A percentile compares a stretch with the other conserved stretches of the same genome.
phyloP scores from a whole-genome alignment of 1,139 yeast species.

The Nematodospora anomalae region DNA sequence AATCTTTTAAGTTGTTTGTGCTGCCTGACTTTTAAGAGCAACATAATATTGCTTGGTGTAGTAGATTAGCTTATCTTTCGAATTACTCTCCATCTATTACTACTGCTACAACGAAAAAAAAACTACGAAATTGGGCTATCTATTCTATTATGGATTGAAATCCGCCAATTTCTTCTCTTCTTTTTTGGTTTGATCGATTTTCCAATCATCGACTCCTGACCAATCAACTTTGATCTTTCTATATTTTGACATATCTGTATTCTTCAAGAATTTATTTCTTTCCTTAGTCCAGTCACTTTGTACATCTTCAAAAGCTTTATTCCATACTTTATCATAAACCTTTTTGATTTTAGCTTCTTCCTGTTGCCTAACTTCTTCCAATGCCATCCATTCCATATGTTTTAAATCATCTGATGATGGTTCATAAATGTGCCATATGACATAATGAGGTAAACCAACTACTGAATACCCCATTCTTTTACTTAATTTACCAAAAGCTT shows the following conservation, averaged over 20 bases:
- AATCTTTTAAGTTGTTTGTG: no score
- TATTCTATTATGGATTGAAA: constrained; percentile 33
- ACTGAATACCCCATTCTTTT: constrained; percentile 80
- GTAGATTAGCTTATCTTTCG: no score
- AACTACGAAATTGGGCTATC: no score
- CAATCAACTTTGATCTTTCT: constrained; percentile 62
- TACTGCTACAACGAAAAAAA: no score
- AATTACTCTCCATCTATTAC: no score
- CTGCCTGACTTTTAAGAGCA: no score
- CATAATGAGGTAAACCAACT: constrained; percentile 84
- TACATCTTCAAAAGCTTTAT: constrained; percentile 73
- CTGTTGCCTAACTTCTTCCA: constrained; percentile 75
- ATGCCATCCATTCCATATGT: constrained; percentile 97
- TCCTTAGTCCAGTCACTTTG: constrained; percentile 68
- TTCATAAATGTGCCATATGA: constrained; percentile 90
- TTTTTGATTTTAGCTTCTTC: constrained; percentile 67
- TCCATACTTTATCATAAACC: constrained; percentile 75
- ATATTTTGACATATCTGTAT: constrained; percentile 59
- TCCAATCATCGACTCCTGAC: constrained; percentile 58
- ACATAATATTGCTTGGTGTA: no score
- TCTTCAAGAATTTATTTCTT: constrained; percentile 64
- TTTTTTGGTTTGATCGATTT: constrained; percentile 27
- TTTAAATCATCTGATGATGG: constrained; percentile 84
- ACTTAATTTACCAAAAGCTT: constrained; percentile 86
- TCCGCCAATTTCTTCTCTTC: constrained; percentile 42